phyloP scores from a whole-genome alignment of 1,139 yeast species.

The Arxiozyma heterogenica region DNA sequence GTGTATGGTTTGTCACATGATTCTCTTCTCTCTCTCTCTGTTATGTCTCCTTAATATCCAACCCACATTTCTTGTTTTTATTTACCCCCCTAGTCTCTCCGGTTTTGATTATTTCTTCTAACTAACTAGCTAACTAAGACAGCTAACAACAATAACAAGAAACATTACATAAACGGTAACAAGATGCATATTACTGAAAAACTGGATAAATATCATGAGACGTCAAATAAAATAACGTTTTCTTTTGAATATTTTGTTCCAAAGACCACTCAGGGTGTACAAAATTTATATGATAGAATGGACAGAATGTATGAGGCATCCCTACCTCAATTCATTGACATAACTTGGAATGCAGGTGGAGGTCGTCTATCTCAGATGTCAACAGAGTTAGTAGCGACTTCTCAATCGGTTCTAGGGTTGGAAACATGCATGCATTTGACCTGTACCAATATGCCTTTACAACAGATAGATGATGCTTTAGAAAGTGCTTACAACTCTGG shows the following conservation, averaged over 20 bases:
- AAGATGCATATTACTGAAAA: conserved; percentile 35
- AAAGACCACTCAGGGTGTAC: conserved; percentile 93
- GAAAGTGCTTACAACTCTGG: conserved; percentile 82
- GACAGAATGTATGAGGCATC: conserved; percentile 86
- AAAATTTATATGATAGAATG: conserved; percentile 92
- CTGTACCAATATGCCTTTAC: conserved; percentile 87
- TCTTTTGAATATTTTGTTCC: conserved; percentile 98
- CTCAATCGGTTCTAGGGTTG: conserved; percentile 85
- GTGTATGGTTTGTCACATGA: too few relatives aligned
- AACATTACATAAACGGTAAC: not conserved
- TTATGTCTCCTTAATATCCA: too few relatives aligned
- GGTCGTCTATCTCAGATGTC: conserved; percentile 57
- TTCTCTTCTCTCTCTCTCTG: too few relatives aligned
- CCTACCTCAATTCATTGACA: conserved; percentile 85
- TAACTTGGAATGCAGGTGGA: conserved; percentile 99
- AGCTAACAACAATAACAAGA: too few relatives aligned
- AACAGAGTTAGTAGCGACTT: conserved; percentile 83
- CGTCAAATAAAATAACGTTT: conserved; percentile 47
- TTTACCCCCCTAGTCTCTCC: too few relatives aligned
- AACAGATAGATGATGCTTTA: conserved; percentile 75
- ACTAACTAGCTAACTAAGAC: too few relatives aligned
- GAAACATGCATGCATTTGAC: conserved; percentile 98
- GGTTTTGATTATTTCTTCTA: too few relatives aligned
- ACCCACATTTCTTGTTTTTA: too few relatives aligned
- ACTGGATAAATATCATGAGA: conserved; percentile 27